Evolutionary conservation across 2,329 filamentous ascomycete species (phyloP), one percentile per base, ranked within the genome.

Genomic region (Scedosporium apiospermum): DNA sequence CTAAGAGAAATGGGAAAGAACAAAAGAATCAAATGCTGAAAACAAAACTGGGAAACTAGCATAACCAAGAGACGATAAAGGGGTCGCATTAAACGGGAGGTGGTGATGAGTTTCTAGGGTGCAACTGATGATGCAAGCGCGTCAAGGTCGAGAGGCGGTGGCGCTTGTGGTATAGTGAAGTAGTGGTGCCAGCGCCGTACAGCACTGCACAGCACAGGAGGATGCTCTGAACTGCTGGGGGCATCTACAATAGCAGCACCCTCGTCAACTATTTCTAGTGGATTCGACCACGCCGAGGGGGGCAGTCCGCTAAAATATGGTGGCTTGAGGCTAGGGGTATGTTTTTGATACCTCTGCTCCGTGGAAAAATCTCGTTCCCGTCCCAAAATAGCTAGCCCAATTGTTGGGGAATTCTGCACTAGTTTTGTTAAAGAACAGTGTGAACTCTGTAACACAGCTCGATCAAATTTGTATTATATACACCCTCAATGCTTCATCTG

Each of bases 91-190:
- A 14, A 14, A 55, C 3, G 51, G 27, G 55, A 38, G 55, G 55
- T 57, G 51, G 14, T 23, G 51, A 23, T 57, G 51, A 30, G 21
- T 16, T 16, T 23, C 16, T 41, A 10, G 55, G 26, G n/a, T 34
- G 21, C 16, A 5, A 55, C 16, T 23, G 59, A 61, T 44, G 60
- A 61, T 61, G 60, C 60, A 61, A 61, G 59, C 30, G 57, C 26
- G 57, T 58, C 57, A 58, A 60, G 41, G 58, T 23, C 27, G 58
- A 60, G 44, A 41, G 57, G 30, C 9, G 34, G 57, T 44, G 57
- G 57, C 38, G 27, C 27, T 26, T 18, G 58, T 60, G 38, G 34
- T 46, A 21, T 46, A 21, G 44, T 16, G 16, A 18, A 18, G 14
- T 46, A 3, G 14, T n/a, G 44, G 44, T 21, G 44, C 14, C 44